A percentile compares a stretch with the other conserved stretches of the same genome.
Evolutionary conservation across 805 yeast genomes (phyloP).

Genomic region (Spathaspora hagerdaliae): DNA sequence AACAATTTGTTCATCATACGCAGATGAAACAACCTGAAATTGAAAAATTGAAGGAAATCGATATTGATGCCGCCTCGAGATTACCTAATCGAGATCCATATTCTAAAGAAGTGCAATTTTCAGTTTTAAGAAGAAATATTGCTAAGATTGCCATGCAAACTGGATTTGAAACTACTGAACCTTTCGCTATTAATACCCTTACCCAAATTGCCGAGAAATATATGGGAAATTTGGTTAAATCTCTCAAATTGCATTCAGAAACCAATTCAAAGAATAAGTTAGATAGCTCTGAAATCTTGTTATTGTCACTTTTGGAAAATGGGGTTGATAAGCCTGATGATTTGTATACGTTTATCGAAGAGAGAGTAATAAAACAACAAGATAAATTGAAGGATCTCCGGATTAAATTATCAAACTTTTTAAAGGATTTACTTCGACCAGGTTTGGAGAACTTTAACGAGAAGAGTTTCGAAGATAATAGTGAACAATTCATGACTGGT

Average conservation of each 20-base stretch:
- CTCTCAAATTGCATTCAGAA: constrained; percentile 70
- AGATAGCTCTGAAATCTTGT: constrained; percentile 42
- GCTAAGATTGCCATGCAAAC: constrained; percentile 83
- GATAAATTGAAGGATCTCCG: constrained; percentile 67
- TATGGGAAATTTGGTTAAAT: constrained; percentile 65
- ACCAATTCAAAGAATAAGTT: constrained; percentile 47
- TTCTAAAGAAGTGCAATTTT: constrained; percentile 57
- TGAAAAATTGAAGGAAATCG: constrained; percentile 58
- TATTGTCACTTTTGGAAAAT: constrained; percentile 71
- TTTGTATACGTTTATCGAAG: constrained; percentile 68
- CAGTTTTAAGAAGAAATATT: constrained; percentile 63
- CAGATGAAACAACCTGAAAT: constrained; percentile 70
- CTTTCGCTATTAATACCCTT: constrained; percentile 70
- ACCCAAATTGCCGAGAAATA: constrained; percentile 83
- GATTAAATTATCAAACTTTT: constrained; percentile 59
- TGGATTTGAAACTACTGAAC: constrained; percentile 85
- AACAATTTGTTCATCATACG: constrained; percentile 67
- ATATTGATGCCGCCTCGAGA: constrained; percentile 72
- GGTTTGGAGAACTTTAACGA: constrained; percentile 70
- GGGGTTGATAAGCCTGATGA: constrained; percentile 81
- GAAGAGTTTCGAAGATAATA: constrained; percentile 77
- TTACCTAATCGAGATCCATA: constrained; percentile 63
- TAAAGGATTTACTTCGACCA: constrained; percentile 82
- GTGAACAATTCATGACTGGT: constrained; percentile 92
- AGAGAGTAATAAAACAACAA: constrained; percentile 66